Base-by-base conservation (phyloP, 345 rosid genomes). In the Eucalyptus viminalis region DNA sequence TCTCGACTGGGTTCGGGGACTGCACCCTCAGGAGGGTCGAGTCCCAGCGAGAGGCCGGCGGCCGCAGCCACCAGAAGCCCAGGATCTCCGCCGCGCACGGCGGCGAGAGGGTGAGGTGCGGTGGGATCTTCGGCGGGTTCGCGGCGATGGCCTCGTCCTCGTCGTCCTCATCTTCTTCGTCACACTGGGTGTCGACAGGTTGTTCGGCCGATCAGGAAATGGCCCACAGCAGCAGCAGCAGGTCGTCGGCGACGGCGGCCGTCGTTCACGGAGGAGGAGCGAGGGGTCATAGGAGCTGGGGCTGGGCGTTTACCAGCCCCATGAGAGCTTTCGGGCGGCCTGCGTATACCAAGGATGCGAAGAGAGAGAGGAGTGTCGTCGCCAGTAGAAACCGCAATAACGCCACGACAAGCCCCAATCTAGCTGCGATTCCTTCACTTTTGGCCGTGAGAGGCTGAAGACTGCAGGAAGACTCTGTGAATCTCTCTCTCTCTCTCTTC, bases 1-100 rank as follows among this genome's bases (percentile, higher is more conserved):
- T 98, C 89, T 97, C 99, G 6, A 98, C 97, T 45, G 99, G 99
- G 88, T 95, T 98, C 86, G 99, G 99, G 14, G 99, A 98, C 90
- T 98, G 99, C 92, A 93, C 99, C 24, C 94, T 97, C 27, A 92
- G 99, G 86, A 93, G 99, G 92, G 99, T 96, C 15, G 99, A 98
- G 90, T 98, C 99, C 16, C 99, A 98, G 49, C 93, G 99, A 87
- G 99, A 98, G 94, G 98, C 97, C 90, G 95, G 91, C 50, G 87
- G 89, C 62, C 60, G 72, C 89, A 58, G 81, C 56, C 83, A 65
- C 40, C 89, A 62, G 50, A 49, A 69, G 81, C 89, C 65, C 88
- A 90, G 72, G 49, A 49, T 88, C 86, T 89, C 88, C 44, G 60
- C 88, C 83, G 65, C 88, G 29, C 51, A 76, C 44, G 51, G 53